These are phyloP conservation scores for Umbelopsis ramanniana DNA, from an alignment of 192 early-diverging fungal genomes.

Conservation along the genomic window DNA sequence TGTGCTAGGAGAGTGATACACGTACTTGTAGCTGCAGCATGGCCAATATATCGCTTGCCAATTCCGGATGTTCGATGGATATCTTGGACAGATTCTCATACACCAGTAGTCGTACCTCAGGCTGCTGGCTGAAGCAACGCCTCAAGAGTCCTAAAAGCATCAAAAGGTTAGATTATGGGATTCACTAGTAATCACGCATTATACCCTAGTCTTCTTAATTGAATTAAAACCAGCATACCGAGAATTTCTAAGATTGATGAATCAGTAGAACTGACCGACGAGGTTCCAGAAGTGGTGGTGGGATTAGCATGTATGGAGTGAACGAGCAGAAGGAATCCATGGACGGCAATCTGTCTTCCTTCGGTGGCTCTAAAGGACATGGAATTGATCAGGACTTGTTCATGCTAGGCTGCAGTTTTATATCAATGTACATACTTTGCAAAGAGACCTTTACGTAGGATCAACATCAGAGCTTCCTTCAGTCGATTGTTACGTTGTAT, in stretches of 20 bases:
- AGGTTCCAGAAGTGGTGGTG: conserved; percentile 5
- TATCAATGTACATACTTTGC: conserved; percentile 48
- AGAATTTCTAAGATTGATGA: conserved; percentile 50
- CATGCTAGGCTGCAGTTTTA: background rate
- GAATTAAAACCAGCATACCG: conserved; percentile 26
- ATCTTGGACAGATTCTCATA: conserved; percentile 62
- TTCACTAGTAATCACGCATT: no score
- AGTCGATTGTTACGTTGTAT: conserved; percentile 56
- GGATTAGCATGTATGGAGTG: conserved; percentile 1
- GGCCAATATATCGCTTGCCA: conserved; percentile 52
- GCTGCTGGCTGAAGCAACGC: conserved; percentile 71
- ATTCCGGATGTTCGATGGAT: conserved; percentile 38
- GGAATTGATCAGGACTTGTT: background rate
- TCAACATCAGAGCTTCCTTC: conserved; percentile 65
- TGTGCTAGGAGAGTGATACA: background rate
- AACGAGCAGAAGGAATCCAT: conserved; percentile 62
- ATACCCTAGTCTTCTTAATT: no score
- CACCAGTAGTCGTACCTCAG: conserved; percentile 56
- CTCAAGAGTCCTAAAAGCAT: conserved; percentile 58
- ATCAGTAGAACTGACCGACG: conserved; percentile 17
- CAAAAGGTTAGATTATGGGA: no score
- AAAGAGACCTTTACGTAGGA: conserved; percentile 73
- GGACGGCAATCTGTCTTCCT: conserved; percentile 63
- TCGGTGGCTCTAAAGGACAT: conserved; percentile 49
- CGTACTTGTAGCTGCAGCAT: conserved; percentile 54